These are phyloP conservation scores for Fragaria ananassa DNA, from an alignment of 306 rosid species.

Conservation along the genomic window DNA sequence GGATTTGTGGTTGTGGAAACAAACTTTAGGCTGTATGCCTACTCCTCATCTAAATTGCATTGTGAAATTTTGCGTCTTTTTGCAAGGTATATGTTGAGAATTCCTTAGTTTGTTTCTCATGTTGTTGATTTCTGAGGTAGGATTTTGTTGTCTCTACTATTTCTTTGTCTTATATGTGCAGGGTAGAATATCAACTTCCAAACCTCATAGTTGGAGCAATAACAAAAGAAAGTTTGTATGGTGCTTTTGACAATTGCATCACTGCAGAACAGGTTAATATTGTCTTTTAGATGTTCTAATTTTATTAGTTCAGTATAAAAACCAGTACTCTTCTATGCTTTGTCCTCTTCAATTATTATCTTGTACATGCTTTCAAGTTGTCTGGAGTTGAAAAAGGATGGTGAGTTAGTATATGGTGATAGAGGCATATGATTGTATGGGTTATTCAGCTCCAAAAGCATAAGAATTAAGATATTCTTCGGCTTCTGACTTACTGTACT, in stretches of 20 bases:
- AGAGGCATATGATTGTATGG: neutral
- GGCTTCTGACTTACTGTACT: neutral
- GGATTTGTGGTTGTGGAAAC: conserved; percentile 95
- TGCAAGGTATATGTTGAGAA: conserved; percentile 49
- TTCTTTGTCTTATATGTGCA: conserved; percentile 30
- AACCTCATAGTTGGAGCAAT: conserved; percentile 95
- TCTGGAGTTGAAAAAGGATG: neutral
- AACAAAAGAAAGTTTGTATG: conserved; percentile 90
- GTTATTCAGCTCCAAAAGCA: neutral
- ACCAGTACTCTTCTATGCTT: neutral
- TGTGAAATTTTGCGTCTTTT: conserved; percentile 91
- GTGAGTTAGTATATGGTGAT: conserved; percentile 9
- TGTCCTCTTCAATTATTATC: neutral
- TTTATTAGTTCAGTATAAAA: neutral
- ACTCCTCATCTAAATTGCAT: conserved; percentile 84
- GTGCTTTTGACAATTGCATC: conserved; percentile 90
- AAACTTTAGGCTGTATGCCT: conserved; percentile 86
- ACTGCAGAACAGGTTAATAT: conserved; percentile 68
- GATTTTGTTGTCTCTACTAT: neutral
- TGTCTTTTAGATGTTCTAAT: neutral
- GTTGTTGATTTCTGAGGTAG: neutral
- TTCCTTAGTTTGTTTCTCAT: neutral
- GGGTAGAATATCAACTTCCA: conserved; percentile 96
- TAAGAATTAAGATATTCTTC: neutral
- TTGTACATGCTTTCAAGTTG: neutral